Evolutionary conservation across 257 asterid genomes (phyloP).

Genomic region (Penstemon eatonii): DNA sequence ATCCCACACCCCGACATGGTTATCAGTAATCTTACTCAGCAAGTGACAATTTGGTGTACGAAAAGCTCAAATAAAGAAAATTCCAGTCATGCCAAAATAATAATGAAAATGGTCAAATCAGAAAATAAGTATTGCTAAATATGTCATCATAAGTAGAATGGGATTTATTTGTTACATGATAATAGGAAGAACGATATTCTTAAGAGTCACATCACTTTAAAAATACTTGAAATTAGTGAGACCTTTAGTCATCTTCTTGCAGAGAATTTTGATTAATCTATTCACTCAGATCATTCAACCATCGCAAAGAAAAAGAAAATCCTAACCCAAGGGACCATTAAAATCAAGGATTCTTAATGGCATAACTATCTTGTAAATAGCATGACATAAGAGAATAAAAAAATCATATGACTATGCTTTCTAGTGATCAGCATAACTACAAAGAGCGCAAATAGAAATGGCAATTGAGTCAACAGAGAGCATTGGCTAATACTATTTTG

Average conservation of each 20-base stretch:
- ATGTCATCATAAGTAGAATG: not conserved
- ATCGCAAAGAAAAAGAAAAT: not conserved
- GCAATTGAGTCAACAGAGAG: not conserved
- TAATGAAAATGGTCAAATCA: not conserved
- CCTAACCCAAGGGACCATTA: not conserved
- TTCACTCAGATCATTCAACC: slow-evolving; percentile 6
- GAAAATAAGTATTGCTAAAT: not conserved
- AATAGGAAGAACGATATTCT: not conserved
- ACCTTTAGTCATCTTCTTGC: not conserved
- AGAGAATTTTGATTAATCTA: not conserved
- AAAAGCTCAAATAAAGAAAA: not conserved
- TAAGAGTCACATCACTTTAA: slow-evolving; percentile 5
- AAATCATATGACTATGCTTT: not conserved
- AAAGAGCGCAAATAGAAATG: not conserved
- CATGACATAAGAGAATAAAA: not conserved
- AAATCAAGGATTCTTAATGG: not conserved
- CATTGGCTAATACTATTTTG: not conserved
- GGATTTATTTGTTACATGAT: not conserved
- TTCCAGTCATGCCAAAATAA: slow-evolving; percentile 6
- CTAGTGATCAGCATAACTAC: not conserved
- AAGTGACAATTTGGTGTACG: not conserved
- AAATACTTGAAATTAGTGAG: not conserved
- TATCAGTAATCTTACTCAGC: not conserved
- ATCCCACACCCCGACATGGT: not conserved
- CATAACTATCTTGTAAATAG: not conserved